A percentile compares a stretch with the other conserved stretches of the same genome.
These are phyloP conservation scores for Elaeis oleifera DNA, from an alignment of 202 grass and related monocot genomes.

Conservation along the genomic window DNA sequence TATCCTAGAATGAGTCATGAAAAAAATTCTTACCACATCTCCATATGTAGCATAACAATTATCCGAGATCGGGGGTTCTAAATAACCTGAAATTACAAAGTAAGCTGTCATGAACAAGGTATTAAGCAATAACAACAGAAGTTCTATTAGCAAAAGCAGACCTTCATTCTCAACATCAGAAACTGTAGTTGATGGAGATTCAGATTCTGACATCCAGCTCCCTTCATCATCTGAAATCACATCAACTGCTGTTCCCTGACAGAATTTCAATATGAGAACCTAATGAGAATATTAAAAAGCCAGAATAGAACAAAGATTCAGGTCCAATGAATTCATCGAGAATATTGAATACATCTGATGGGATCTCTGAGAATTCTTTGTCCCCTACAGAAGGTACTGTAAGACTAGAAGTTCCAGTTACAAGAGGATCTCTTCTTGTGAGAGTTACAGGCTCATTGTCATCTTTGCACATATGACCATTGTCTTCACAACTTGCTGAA, in stretches of 20 bases:
- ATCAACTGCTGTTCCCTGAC: constrained; percentile 44
- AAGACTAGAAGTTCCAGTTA: constrained; percentile 25
- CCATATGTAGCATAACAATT: constrained; percentile 22
- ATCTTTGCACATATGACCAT: constrained; percentile 26
- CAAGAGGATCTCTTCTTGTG: constrained; percentile 25
- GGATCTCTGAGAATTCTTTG: constrained; percentile 25
- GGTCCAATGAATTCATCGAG: constrained; percentile 10
- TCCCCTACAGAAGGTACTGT: not conserved
- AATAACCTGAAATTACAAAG: constrained; percentile 43
- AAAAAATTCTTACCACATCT: constrained; percentile 33
- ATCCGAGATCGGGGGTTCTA: constrained; percentile 29
- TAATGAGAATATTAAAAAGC: constrained; percentile 9
- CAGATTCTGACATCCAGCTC: constrained; percentile 41
- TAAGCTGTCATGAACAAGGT: constrained; percentile 16
- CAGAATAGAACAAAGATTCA: constrained; percentile 13
- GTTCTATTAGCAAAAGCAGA: constrained; percentile 19
- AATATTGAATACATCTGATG: constrained; percentile 28
- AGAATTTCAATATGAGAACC: constrained; percentile 13
- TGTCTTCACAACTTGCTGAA: constrained; percentile 41
- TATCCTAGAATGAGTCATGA: too few species aligned
- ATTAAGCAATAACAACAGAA: constrained; percentile 14
- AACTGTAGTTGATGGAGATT: constrained; percentile 49
- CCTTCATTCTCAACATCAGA: constrained; percentile 36
- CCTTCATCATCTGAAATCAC: constrained; percentile 47
- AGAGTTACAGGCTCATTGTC: constrained; percentile 27